Evolutionary conservation across 225 moss, liverwort and hornwort species (phyloP).

Genomic region (Physcomitrium patens): DNA sequence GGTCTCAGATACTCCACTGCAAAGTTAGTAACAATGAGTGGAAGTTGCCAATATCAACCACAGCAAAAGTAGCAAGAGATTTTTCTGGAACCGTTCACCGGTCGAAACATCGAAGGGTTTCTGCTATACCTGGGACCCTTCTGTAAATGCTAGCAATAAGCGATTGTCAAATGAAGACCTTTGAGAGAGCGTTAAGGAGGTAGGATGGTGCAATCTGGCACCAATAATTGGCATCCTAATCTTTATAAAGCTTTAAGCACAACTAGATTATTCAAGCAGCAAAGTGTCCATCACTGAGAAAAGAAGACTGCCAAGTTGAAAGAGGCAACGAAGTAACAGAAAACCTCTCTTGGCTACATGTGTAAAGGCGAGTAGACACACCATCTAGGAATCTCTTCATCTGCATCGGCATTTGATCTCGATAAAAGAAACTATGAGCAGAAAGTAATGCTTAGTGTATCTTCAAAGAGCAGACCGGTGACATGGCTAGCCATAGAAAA

Average conservation of each 20-base stretch:
- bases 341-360: constrained; percentile 7
- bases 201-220: constrained; percentile 81
- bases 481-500: no score
- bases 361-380: background rate
- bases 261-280: constrained; percentile 9
- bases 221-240: constrained; percentile 15
- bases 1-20: constrained; percentile 29
- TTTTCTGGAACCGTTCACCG: constrained; percentile 6
- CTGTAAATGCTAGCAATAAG: constrained; percentile 65
- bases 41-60: background rate
- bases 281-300: constrained; percentile 22
- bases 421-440: background rate
- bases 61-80: constrained; percentile 7
- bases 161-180: constrained; percentile 57
- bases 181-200: constrained; percentile 66
- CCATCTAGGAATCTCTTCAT: background rate
- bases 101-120: background rate
- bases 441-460: background rate
- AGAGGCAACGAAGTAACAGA: background rate
- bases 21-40: constrained; percentile 30
- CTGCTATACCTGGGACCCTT: constrained; percentile 67
- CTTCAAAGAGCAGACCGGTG: background rate
- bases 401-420: background rate
- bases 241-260: constrained; percentile 21
- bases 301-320: constrained; percentile 14